A percentile compares a stretch with the other conserved stretches of the same genome.
These are phyloP conservation scores for Inonotus hispidus DNA, from an alignment of 1,284 basidiomycete species.

Conservation along the genomic window DNA sequence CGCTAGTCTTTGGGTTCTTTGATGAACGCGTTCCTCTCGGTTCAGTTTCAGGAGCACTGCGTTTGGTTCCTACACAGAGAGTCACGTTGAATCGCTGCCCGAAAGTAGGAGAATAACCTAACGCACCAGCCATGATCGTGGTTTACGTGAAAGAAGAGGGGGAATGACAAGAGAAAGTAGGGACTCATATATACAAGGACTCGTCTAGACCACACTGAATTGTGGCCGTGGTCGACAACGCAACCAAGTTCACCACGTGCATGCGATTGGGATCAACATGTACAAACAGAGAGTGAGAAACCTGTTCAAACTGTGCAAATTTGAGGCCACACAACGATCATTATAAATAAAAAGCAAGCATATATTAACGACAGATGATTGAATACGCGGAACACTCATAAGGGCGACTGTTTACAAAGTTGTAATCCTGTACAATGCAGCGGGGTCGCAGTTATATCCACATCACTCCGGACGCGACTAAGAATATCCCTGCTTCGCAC, in stretches of 20 bases:
- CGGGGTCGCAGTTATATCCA: too few relatives aligned
- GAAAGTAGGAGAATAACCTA: too few relatives aligned
- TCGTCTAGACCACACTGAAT: not conserved
- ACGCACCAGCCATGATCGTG: conserved; percentile 14
- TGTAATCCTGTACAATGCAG: too few relatives aligned
- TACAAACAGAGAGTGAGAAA: not conserved
- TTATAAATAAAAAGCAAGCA: too few relatives aligned
- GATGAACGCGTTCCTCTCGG: conserved; percentile 43
- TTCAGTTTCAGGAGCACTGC: conserved; percentile 21
- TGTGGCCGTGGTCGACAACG: conserved; percentile 4
- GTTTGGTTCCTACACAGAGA: conserved; percentile 14
- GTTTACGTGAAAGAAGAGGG: not conserved
- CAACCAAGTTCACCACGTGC: not conserved
- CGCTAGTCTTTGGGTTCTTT: conserved; percentile 44
- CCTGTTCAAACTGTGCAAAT: not conserved
- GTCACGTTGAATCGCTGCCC: too few relatives aligned
- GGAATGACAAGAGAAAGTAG: not conserved
- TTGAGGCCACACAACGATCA: not conserved
- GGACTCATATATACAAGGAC: not conserved
- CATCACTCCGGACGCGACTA: not conserved
- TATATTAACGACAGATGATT: too few relatives aligned
- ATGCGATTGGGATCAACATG: not conserved
- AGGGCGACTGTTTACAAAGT: too few relatives aligned
- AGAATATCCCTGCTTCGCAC: conserved; percentile 20
- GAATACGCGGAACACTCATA: too few relatives aligned